Evolutionary conservation across 129 eudicot genomes (phyloP).

Genomic region (Pittosporum tobira): DNA sequence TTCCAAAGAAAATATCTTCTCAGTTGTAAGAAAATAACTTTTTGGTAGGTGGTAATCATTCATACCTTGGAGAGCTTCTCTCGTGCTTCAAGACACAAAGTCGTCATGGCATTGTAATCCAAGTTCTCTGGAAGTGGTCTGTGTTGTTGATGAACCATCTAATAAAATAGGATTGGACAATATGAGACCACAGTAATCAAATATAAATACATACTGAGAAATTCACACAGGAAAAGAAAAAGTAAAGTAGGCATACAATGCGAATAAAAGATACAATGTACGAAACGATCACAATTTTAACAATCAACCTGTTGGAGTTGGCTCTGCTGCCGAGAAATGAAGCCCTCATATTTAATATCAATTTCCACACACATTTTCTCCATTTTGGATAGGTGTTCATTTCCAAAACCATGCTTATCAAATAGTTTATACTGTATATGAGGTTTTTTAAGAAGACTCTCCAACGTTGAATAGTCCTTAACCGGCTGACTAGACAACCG

Average conservation of each 20-base stretch:
- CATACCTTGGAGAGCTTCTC: constrained; percentile 91
- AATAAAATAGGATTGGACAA: constrained; percentile 8
- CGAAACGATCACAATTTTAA: constrained; percentile 1
- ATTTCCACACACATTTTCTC: constrained; percentile 93
- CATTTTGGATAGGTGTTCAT: constrained; percentile 41
- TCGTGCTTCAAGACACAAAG: constrained; percentile 85
- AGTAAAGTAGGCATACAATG: not conserved
- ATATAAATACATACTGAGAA: not conserved
- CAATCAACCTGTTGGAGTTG: constrained; percentile 73
- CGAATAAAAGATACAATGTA: not conserved
- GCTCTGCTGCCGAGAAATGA: constrained; percentile 72
- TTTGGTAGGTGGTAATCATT: too few species aligned
- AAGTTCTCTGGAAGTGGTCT: constrained; percentile 73
- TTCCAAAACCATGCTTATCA: constrained; percentile 92
- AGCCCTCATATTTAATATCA: constrained; percentile 94
- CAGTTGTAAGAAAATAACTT: too few species aligned
- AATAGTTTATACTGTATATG: constrained; percentile 71
- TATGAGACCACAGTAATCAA: not conserved
- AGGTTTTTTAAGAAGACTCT: constrained; percentile 86
- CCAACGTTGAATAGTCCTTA: constrained; percentile 64
- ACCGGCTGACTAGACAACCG: constrained; percentile 76
- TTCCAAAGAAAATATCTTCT: not conserved
- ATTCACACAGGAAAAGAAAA: not conserved
- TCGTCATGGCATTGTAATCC: constrained; percentile 70
- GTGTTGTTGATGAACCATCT: constrained; percentile 93